Evolutionary conservation across 495 filamentous ascomycete species (phyloP), one percentile per base, ranked within the genome.

Genomic region (Chaetomium tenue): DNA sequence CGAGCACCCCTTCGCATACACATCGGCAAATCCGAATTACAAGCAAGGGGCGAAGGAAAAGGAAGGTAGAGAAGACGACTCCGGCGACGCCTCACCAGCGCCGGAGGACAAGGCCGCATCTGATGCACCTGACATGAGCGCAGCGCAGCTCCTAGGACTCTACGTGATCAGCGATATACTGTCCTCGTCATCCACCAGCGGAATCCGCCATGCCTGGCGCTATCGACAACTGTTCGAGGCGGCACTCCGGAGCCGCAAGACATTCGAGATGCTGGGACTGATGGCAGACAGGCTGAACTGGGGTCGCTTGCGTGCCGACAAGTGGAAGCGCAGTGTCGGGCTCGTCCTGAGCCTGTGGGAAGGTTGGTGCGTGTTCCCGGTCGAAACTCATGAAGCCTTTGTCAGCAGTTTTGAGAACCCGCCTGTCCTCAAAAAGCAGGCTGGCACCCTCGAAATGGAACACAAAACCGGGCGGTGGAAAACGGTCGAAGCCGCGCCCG

Each of bases 141-240:
- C 86, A 13, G 84, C 92, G 3, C 91, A 88, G 63, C 81, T 97
- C 0, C 87, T 97, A 40, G 94, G 84, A 12, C 82, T 98, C 15
- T 96, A 94, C 69, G 76, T 95, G 16, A 86, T 97, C 58, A 92
- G 88, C 57, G 95, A 98, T 73, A 90, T 97, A 60, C 84, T 97
- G 33, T 92, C 89, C 1, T 89, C 91, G 3, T 91, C 90, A 5
- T 88, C 90, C 1, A 92, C 89, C 1, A 88, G 86, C 66, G 91
- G 91, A 0, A 89, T 96, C 40, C 84, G 91, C 0, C 89, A 93
- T 71, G 91, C 92, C 6, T 98, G 92, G 92, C 87, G 92, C 48
- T 98, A 94, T 70, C 85, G 93, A 22, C 87, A 90, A 70, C 79
- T 94, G 23, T 94, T 98, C 67, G 95, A 97, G 74, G 76, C 79